Percentiles rank a stretch among this genome's conserved stretches.
Evolutionary conservation across 352 stramenopile species (phyloP).

Genomic region (Phytopythium kandeliae): DNA sequence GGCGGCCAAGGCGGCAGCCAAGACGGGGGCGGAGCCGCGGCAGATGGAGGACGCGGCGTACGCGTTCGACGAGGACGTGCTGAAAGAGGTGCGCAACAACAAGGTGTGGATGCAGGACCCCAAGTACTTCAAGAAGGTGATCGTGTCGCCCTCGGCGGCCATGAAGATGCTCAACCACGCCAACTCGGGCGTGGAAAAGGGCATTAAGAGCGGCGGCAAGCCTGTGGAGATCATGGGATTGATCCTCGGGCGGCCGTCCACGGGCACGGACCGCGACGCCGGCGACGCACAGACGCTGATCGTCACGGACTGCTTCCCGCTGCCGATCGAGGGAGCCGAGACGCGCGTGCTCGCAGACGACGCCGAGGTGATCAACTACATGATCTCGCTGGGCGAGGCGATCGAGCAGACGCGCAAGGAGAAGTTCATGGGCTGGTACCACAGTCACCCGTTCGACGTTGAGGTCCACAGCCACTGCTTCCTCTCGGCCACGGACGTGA

Average conservation of each 20-base stretch:
- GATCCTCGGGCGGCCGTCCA: conserved; percentile 92
- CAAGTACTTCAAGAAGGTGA: conserved; percentile 96
- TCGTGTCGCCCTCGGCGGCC: conserved; percentile 89
- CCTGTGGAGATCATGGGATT: conserved; percentile 99
- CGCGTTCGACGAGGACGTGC: conserved; percentile 77
- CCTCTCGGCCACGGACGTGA: conserved; percentile 96
- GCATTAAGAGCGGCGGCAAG: conserved; percentile 93
- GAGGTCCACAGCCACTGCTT: conserved; percentile 96
- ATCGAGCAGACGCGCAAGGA: conserved; percentile 94
- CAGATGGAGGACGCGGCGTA: conserved; percentile 64
- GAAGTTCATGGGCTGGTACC: conserved; percentile 99
- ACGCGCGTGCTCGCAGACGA: conserved; percentile 96
- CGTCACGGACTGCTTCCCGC: conserved; percentile 97
- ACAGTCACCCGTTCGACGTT: conserved; percentile 99
- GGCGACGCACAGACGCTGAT: conserved; percentile 91
- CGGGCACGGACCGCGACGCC: conserved; percentile 79
- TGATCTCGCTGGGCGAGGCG: conserved; percentile 96
- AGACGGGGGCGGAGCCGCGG: conserved; percentile 8
- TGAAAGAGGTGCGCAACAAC: conserved; percentile 83
- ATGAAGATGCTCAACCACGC: conserved; percentile 99
- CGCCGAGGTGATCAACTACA: conserved; percentile 98
- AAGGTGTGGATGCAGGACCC: conserved; percentile 90
- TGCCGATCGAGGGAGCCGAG: conserved; percentile 96
- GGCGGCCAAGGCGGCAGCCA: conserved; percentile 6
- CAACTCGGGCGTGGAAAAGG: conserved; percentile 97